These are phyloP conservation scores for Neoarthrinium moseri DNA, from an alignment of 2,329 filamentous ascomycete species.

Conservation along the genomic window DNA sequence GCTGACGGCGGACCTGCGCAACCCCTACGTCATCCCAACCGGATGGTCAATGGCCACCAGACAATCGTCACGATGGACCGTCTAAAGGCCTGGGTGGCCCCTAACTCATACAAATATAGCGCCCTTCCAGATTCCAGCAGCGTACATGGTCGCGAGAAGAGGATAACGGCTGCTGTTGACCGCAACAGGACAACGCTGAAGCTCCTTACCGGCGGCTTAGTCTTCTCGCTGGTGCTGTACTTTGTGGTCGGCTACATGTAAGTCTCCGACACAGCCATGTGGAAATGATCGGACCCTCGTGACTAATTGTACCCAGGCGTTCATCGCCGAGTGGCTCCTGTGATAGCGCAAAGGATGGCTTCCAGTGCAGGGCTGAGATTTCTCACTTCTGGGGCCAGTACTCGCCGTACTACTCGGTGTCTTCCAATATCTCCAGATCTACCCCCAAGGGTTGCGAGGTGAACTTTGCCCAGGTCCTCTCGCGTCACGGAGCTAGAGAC, in stretches of 20 bases:
- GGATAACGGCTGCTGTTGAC: background rate
- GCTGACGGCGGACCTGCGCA: too few relatives aligned
- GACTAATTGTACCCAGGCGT: slow-evolving; percentile 11
- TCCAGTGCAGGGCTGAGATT: slow-evolving; percentile 60
- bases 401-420: slow-evolving; percentile 77
- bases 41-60: slow-evolving; percentile 1
- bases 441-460: slow-evolving; percentile 69
- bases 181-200: slow-evolving; percentile 10
- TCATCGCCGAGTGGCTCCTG: slow-evolving; percentile 35
- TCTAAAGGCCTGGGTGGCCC: slow-evolving; percentile 1
- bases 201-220: slow-evolving; percentile 6
- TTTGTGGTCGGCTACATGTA: slow-evolving; percentile 9
- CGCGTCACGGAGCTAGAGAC: slow-evolving; percentile 81
- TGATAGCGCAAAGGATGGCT: slow-evolving; percentile 55
- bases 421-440: slow-evolving; percentile 59
- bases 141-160: background rate
- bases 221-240: slow-evolving; percentile 5
- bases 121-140: slow-evolving; percentile 7
- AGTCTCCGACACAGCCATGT: background rate
- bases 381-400: slow-evolving; percentile 84
- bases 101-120: slow-evolving; percentile 11
- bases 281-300: background rate
- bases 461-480: slow-evolving; percentile 79
- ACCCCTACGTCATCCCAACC: too few relatives aligned
- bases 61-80: slow-evolving; percentile 4